These are phyloP conservation scores for Phanerodontia chrysosporium DNA, from an alignment of 768 basidiomycete species.

Conservation along the genomic window DNA sequence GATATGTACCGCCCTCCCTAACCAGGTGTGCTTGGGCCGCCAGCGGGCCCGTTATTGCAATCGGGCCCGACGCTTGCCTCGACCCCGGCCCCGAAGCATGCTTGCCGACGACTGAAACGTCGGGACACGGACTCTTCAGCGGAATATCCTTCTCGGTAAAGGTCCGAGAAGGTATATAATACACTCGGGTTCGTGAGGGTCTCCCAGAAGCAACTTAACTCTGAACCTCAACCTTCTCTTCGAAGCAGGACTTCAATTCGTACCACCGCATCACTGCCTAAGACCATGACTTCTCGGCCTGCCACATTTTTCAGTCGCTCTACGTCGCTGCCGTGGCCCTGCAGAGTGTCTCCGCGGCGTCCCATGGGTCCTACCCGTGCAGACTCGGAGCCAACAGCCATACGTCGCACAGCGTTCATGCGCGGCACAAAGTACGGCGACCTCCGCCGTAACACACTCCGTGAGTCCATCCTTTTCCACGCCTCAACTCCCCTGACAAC, in stretches of 20 bases:
- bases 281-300: background rate
- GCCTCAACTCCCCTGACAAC: background rate
- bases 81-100: background rate
- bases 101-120: background rate
- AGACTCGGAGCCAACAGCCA: background rate
- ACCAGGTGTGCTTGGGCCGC: background rate
- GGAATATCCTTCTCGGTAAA: background rate
- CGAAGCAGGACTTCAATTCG: background rate
- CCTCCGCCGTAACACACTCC: background rate
- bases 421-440: background rate
- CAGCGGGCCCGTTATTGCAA: background rate
- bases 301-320: background rate
- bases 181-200: background rate
- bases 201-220: background rate
- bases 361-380: background rate
- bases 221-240: background rate
- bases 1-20: background rate
- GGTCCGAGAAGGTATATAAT: background rate
- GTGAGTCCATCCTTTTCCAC: background rate
- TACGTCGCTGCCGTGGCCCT: background rate
- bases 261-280: background rate
- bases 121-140: background rate
- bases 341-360: background rate
- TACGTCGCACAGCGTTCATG: background rate
- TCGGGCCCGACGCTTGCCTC: background rate